Conservation (phyloP, 768 basidiomycete species). For the Pulveroboletus sp. region DNA sequence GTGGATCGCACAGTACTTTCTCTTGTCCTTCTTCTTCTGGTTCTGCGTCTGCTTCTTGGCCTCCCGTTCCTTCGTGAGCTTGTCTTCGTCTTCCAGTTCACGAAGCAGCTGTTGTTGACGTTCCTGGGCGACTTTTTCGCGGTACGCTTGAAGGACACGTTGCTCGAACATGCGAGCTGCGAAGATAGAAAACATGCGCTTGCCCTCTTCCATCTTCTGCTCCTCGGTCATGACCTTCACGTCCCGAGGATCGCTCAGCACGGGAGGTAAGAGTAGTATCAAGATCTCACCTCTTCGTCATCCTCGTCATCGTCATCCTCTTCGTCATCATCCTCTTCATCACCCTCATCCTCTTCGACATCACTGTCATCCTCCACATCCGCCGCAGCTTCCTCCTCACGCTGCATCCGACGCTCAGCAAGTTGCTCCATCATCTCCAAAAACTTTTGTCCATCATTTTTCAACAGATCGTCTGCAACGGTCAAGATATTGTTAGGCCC, state of each 20-base stretch:
- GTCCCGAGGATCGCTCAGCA: slow-evolving; percentile 9
- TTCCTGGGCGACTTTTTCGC: slow-evolving; percentile 95
- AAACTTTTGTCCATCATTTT: slow-evolving; percentile 98
- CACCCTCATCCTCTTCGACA: slow-evolving; percentile 55
- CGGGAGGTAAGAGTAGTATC: not conserved
- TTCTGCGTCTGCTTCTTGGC: slow-evolving; percentile 89
- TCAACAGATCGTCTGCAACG: slow-evolving; percentile 96
- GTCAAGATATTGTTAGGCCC: slow-evolving; percentile 93
- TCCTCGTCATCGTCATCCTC: slow-evolving; percentile 51
- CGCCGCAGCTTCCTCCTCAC: slow-evolving; percentile 69
- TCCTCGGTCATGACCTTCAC: slow-evolving; percentile 81
- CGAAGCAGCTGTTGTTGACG: slow-evolving; percentile 88
- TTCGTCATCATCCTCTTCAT: slow-evolving; percentile 60
- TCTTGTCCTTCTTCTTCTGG: slow-evolving; percentile 99
- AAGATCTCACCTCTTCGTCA: slow-evolving; percentile 40
- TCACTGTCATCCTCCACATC: slow-evolving; percentile 61
- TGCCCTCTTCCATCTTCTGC: slow-evolving; percentile 99
- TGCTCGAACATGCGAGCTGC: slow-evolving; percentile 99
- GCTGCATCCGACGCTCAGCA: slow-evolving; percentile 87
- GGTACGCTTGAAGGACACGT: slow-evolving; percentile 92
- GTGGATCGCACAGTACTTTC: slow-evolving; percentile 54
- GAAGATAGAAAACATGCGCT: slow-evolving; percentile 99
- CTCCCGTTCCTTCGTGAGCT: slow-evolving; percentile 78
- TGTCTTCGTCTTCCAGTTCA: slow-evolving; percentile 95
- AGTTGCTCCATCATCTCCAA: slow-evolving; percentile 99